Conservation (phyloP, 257 asterid genomes). For the Lithospermum erythrorhizon region DNA sequence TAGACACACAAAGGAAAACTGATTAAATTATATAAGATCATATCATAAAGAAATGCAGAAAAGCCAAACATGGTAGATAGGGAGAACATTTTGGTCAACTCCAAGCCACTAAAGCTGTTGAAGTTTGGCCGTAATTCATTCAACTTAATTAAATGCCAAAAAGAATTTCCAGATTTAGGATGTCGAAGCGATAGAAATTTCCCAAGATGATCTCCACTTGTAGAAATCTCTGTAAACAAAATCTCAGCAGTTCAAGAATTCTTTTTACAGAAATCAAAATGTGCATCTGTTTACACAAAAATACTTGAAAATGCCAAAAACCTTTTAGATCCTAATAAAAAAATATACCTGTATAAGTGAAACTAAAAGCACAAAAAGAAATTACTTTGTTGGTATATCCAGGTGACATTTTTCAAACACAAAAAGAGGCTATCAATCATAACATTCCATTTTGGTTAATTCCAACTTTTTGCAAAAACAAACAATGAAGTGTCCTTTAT, state of each 20-base stretch:
- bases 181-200: slow-evolving; percentile 55
- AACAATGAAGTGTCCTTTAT: too few relatives aligned
- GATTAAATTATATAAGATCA: background rate
- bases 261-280: too few relatives aligned
- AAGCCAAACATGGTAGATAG: background rate
- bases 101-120: background rate
- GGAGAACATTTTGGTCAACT: background rate
- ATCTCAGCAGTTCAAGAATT: slow-evolving; percentile 4
- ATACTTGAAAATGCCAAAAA: too few relatives aligned
- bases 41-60: background rate
- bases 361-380: too few relatives aligned
- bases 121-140: background rate
- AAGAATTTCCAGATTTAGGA: slow-evolving; percentile 70
- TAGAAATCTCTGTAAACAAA: slow-evolving; percentile 41
- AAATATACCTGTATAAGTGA: too few relatives aligned
- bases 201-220: slow-evolving; percentile 32
- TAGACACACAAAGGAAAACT: background rate
- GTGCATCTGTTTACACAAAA: too few relatives aligned
- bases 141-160: background rate
- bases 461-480: too few relatives aligned
- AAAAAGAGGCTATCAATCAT: too few relatives aligned
- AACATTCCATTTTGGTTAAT: too few relatives aligned
- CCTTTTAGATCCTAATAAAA: too few relatives aligned
- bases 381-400: too few relatives aligned
- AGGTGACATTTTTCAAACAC: too few relatives aligned